Evolutionary conservation across 1,284 basidiomycete genomes (phyloP).

Genomic region (Naganishia sp.): DNA sequence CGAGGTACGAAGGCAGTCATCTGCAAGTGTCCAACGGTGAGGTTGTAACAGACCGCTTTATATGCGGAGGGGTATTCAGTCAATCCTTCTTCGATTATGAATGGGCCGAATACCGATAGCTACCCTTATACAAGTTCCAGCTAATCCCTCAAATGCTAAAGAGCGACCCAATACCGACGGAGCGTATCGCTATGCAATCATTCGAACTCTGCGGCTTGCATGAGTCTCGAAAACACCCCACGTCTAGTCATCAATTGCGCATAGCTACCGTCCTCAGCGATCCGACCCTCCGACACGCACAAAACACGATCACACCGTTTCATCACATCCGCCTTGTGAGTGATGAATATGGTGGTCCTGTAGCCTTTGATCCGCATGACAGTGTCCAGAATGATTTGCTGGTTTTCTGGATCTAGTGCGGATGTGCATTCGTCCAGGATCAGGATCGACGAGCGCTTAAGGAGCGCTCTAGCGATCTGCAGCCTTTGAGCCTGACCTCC

Average conservation of each 20-base stretch:
- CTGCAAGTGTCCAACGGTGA: too few species aligned
- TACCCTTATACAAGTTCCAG: too few species aligned
- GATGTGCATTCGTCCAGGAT: conserved; percentile 94
- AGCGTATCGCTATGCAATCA: conserved; percentile 23
- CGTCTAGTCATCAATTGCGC: conserved; percentile 67
- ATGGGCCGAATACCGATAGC: too few species aligned
- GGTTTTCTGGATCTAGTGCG: conserved; percentile 81
- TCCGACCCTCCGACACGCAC: conserved; percentile 72
- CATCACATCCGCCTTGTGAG: conserved; percentile 92
- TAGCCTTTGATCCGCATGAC: conserved; percentile 64
- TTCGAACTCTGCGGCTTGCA: conserved; percentile 82
- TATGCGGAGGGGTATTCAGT: too few species aligned
- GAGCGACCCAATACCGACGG: too few species aligned
- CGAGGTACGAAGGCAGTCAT: too few species aligned
- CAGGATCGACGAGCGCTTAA: conserved; percentile 69
- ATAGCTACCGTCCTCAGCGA: conserved; percentile 78
- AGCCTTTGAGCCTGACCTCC: conserved; percentile 94
- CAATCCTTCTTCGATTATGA: too few species aligned
- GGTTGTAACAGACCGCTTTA: too few species aligned
- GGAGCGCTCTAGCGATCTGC: conserved; percentile 85
- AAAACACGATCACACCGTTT: conserved; percentile 84
- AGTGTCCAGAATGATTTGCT: conserved; percentile 75
- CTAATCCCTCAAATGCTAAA: too few species aligned
- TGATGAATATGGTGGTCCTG: conserved; percentile 84
- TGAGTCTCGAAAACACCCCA: conserved; percentile 78